Evolutionary conservation across 331 rosid genomes (phyloP), one percentile per base, ranked within the genome.

Genomic region (Telfairia occidentalis): DNA sequence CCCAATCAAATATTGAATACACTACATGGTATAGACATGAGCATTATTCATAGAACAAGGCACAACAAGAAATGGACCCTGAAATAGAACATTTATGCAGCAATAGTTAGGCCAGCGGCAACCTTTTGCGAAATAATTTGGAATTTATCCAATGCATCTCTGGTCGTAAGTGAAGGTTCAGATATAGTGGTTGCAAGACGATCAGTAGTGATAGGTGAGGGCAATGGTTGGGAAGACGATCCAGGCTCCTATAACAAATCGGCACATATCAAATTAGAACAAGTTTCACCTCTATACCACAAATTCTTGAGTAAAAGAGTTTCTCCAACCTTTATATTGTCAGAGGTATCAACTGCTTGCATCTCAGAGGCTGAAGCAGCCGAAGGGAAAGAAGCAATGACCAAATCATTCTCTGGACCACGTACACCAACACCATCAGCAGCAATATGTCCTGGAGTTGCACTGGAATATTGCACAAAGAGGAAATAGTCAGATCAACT

Each of bases 71-170:
- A 35, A 3, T n/a, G 16, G 77, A 21, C n/a, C n/a, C n/a, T n/a
- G 64, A 18, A 63, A 50, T 70, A 66, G 64, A 58, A 76, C 64
- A 35, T 29, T 34, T 59, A 43, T 42, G 55, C 21, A 23, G 9
- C 73, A 77, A 11, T n/a, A 77, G 55, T 43, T 67, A 69, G 45
- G 23, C 18, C 37, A 46, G 60, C n/a, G 23, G 57, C 75, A 76
- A 95, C 99, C 99, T 92, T 95, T 53, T 85, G 99, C 24, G 97
- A 92, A 38, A 95, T 89, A 79, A 90, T 78, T 80, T 87, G 97
- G 82, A 83, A 95, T 80, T 92, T 95, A 82, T 95, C 97, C 82
- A 95, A 81, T 35, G 97, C 99, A 69, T 89, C 97, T 84, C 97
- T 87, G 29, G 99, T 92, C 21, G 81, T 83, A 54, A 95, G 93